Base-by-base conservation (phyloP, 805 yeast genomes). In the Nakazawaea ernobii region DNA sequence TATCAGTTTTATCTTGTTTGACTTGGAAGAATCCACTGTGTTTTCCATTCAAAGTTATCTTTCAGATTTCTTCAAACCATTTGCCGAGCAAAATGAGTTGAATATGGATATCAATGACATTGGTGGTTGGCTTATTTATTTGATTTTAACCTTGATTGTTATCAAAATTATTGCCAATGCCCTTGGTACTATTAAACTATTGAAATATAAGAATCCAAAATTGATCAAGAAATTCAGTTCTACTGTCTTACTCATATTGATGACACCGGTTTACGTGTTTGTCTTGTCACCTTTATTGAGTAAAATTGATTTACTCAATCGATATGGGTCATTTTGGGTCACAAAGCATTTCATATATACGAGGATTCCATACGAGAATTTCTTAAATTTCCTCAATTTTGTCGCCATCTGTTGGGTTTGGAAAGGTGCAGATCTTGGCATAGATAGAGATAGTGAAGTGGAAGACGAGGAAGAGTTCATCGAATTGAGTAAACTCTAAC, bases 1-100 rank as follows among this genome's bases (percentile, higher is more conserved):
- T 4, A 8, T 61, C n/a, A 56, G 61, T 47, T 55, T 65, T 38
- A 42, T 65, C 20, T 32, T 62, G 1, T 61, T 56, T 39, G 67
- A 60, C 47, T 29, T 65, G 17, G 64, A 63, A 33, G 58, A 56
- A 27, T 55, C 65, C 9, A 47, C 57, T 3, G 46, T 61, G 28
- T 65, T 54, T 46, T 59, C 66, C 1, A 30, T 66, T 17, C 52
- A 65, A 30, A 57, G 62, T 32, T 48, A 48, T 17, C 35, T 48
- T 6, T 14, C 24, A 4, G 46, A 48, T 30, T 48, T 42, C 37
- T 39, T 48, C 42, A 38, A 35, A 26, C 42, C 46, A 9, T 33
- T 39, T 33, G 37, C 47, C 20, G 33, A 43, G 33, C 56, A 53
- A 14, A 45, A 50, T 8, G 46, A 51, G 6, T 28, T 30, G 11